Conservation (phyloP, 2,329 filamentous ascomycete genomes). For the Periglandula ipomoeae region DNA sequence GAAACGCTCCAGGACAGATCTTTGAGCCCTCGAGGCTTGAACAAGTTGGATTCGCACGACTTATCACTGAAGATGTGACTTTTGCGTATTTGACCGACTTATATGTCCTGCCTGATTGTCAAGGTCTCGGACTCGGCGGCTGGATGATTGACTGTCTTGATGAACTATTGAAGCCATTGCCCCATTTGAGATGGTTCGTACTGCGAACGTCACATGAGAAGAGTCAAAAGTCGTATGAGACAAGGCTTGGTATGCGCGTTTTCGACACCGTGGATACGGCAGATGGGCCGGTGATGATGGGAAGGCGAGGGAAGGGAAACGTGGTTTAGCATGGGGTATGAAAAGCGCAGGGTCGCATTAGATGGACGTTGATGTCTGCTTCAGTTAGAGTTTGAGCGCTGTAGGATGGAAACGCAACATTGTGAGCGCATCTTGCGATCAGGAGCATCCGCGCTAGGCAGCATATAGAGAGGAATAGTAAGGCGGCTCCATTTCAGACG, state of each 20-base stretch:
- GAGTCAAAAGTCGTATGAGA: conserved; percentile 22
- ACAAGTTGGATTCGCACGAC: conserved; percentile 28
- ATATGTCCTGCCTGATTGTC: conserved; percentile 39
- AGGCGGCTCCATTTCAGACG: too few species aligned
- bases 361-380: too few species aligned
- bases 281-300: neutral
- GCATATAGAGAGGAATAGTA: too few species aligned
- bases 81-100: conserved; percentile 57
- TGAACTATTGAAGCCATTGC: conserved; percentile 41
- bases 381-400: too few species aligned
- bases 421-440: too few species aligned
- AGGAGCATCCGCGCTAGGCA: too few species aligned
- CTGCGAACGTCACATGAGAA: conserved; percentile 25
- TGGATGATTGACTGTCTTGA: conserved; percentile 52
- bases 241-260: conserved; percentile 21
- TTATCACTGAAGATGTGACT: conserved; percentile 54
- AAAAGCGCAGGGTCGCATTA: too few species aligned
- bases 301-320: neutral
- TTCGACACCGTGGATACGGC: conserved; percentile 9
- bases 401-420: too few species aligned
- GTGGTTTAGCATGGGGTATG: neutral
- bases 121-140: conserved; percentile 47
- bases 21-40: too few species aligned
- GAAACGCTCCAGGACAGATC: neutral
- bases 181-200: conserved; percentile 44